Conservation (phyloP, 2,329 filamentous ascomycete genomes). For the Aureobasidium subglaciale region DNA sequence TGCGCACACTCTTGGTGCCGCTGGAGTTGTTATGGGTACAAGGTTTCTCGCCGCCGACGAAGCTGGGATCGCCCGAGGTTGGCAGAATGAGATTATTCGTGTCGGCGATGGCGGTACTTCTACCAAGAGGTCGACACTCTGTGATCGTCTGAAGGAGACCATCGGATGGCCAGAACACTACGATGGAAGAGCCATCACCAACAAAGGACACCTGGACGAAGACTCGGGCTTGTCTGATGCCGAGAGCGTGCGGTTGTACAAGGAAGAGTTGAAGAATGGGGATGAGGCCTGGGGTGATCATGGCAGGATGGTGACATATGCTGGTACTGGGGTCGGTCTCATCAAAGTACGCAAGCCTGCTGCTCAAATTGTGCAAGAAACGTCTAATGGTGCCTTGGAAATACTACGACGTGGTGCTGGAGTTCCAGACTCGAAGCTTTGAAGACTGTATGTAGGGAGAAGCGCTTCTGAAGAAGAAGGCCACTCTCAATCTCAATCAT, state of each 20-base stretch:
- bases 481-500: too few species aligned
- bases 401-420: background rate
- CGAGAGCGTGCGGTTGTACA: slow-evolving; percentile 37
- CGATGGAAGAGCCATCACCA: slow-evolving; percentile 51
- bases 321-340: slow-evolving; percentile 53
- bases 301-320: slow-evolving; percentile 54
- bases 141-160: slow-evolving; percentile 48
- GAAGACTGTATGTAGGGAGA: too few species aligned
- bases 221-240: slow-evolving; percentile 30
- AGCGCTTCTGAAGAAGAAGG: too few species aligned
- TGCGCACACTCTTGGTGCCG: slow-evolving; percentile 44
- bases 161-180: slow-evolving; percentile 50
- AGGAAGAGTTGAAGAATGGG: slow-evolving; percentile 41
- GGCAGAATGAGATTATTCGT: slow-evolving; percentile 39
- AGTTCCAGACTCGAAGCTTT: background rate
- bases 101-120: slow-evolving; percentile 43
- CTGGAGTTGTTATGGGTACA: slow-evolving; percentile 55
- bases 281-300: slow-evolving; percentile 35
- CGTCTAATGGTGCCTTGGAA: background rate
- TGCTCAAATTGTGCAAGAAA: slow-evolving; percentile 44
- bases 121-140: slow-evolving; percentile 44
- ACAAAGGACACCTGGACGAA: slow-evolving; percentile 42
- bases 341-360: slow-evolving; percentile 44
- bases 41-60: slow-evolving; percentile 50
- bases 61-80: slow-evolving; percentile 38